Evolutionary conservation across 225 moss, liverwort and hornwort species (phyloP), one percentile per base, ranked within the genome.

Genomic region (Pseudoscleropodium purum): DNA sequence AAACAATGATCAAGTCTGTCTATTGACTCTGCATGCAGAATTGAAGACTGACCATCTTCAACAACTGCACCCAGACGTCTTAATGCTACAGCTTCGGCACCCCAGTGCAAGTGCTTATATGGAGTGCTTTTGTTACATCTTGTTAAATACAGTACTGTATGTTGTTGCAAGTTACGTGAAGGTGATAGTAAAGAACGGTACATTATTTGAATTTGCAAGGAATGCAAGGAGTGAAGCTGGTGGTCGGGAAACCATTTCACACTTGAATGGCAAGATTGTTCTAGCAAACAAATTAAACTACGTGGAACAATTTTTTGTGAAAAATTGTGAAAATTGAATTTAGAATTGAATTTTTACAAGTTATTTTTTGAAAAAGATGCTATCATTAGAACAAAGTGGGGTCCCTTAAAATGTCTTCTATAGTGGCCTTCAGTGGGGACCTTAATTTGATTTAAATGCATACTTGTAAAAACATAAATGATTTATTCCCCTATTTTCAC

Each of bases 391-490:
- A 67, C 3, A 36, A 36, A 36, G 10, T 36, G 19, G 3, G 19
- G 5, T 7, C 9, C 10, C 5, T 36, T 2, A 10, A 2, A 24
- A 7, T 4, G 8, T 2, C 39, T 3, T 19, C 6, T 67, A 66
- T 18, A 34, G 1, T 34, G 9, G 18, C 34, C 18, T 66, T 34
- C 10, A 34, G 34, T 34, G 10, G 34, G 10, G 5, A 18, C 10
- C 18, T 34, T 66, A 34, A 66, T 34, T 18, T 66, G 34, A 34
- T 34, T 66, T 18, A 18, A 66, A 18, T 66, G 66, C 5, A 5
- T 9, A 34, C 0, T 34, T 18, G 3, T 34, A 66, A 66, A 66
- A 1, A 0, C 33, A 31, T 4, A 1, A 62, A 62, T 14, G 16
- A 31, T 8, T 16, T 31, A 30, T 63, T 64, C 8, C 17, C 17